A percentile compares a stretch with the other conserved stretches of the same genome.
Evolutionary conservation across 495 filamentous ascomycete genomes (phyloP).

Genomic region (Neurospora tetrasperma): DNA sequence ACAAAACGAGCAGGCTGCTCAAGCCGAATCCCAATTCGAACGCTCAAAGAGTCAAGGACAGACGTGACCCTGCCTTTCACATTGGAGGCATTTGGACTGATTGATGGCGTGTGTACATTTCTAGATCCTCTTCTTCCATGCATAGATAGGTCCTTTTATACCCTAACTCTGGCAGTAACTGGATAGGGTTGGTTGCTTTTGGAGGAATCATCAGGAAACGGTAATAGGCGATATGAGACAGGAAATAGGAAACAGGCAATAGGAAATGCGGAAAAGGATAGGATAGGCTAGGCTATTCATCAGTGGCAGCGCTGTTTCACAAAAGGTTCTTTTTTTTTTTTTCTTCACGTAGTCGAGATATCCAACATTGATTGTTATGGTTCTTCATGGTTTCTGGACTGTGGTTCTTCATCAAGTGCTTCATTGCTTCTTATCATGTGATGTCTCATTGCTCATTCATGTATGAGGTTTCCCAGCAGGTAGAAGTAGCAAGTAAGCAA

Average conservation of each 20-base stretch:
- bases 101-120: background rate
- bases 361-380: background rate
- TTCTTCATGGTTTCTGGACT: background rate
- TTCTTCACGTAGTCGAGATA: background rate
- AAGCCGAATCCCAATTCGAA: background rate
- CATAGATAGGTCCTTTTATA: background rate
- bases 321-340: background rate
- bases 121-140: background rate
- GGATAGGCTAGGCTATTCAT: too few species aligned
- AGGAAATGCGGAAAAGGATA: background rate
- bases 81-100: background rate
- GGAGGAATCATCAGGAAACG: background rate
- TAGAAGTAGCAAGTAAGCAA: too few species aligned
- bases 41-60: too few species aligned
- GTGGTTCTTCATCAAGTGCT: too few species aligned
- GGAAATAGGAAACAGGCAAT: background rate
- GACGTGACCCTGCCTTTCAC: background rate
- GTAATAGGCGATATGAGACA: background rate
- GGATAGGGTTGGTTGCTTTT: background rate
- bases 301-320: background rate
- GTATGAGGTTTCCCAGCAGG: too few species aligned
- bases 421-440: too few species aligned
- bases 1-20: background rate
- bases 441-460: too few species aligned
- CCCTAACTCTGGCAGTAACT: background rate